Evolutionary conservation across 352 stramenopile species (phyloP), one percentile per base, ranked within the genome.

Genomic region (Nothophytophthora sp.): DNA sequence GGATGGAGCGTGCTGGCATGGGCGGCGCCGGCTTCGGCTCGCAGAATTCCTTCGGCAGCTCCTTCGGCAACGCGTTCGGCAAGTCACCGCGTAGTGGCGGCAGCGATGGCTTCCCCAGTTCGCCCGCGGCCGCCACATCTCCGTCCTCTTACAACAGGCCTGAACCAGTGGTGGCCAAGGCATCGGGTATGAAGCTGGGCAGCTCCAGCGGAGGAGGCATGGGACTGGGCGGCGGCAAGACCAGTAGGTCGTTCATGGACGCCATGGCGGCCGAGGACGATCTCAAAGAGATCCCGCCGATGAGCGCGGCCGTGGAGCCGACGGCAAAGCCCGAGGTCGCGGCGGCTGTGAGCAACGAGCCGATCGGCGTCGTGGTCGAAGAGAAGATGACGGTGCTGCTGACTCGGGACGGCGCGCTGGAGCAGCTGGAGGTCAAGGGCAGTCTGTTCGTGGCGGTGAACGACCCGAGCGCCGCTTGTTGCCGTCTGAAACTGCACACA

Each of bases 351-450:
- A 92, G 78, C 59, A 67, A 85, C 55, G 85, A 95, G 50, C 85
- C 85, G 5, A 87, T 95, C 50, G 81, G 81, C 33, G 77, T 79
- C 4, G 79, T 91, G 18, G 83, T 95, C 2, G 85, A 95, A 36
- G 85, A 95, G 59, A 95, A 95, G 55, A 89, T 95, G 49, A 91
- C 80, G 37, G 85, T 95, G 16, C 54, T 84, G 50, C 55, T 95
- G 27, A 93, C 83, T 30, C 85, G 85, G 46, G 85, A 95, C 38
- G 85, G 85, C 18, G 70, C 81, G 30, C 59, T 93, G 19, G 82
- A 95, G 63, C 85, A 95, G 58, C 58, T 95, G 13, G 85, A 95
- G 59, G 74, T 95, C 35, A 95, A 95, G 70, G 85, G 85, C 39
- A 92, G 75, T 37, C 65, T 95, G 66, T 95, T 78, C 41, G 82